phyloP scores from a whole-genome alignment of 345 rosid species.

The rapeseed (Brassica napus) region Da-Ae NC_063440.1:20618501-20619000 shows the following conservation, averaged over 20 bases:
- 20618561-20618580: slow-evolving; percentile 66
- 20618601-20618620: slow-evolving; percentile 77
- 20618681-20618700: slow-evolving; percentile 61
- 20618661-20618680: slow-evolving; percentile 79
- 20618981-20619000: slow-evolving; percentile 62
- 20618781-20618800: slow-evolving; percentile 88
- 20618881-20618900: slow-evolving; percentile 81
- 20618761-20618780: slow-evolving; percentile 35
- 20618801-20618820: slow-evolving; percentile 69
- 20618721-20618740: slow-evolving; percentile 91
- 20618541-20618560: slow-evolving; percentile 60
- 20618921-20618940: slow-evolving; percentile 54
- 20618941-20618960: slow-evolving; percentile 65
- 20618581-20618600: slow-evolving; percentile 67
- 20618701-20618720: slow-evolving; percentile 79
- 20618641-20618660: slow-evolving; percentile 82
- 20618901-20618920: slow-evolving; percentile 68
- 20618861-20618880: slow-evolving; percentile 71
- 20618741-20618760: slow-evolving; percentile 51
- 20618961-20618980: slow-evolving; percentile 74
- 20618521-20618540: slow-evolving; percentile 50
- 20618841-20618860: slow-evolving; percentile 60
- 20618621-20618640: slow-evolving; percentile 56
- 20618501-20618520: slow-evolving; percentile 50
- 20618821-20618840: slow-evolving; percentile 76